Evolutionary conservation across 164 flowering plant genomes (phyloP).

Genomic region (Warburgia ugandensis): DNA sequence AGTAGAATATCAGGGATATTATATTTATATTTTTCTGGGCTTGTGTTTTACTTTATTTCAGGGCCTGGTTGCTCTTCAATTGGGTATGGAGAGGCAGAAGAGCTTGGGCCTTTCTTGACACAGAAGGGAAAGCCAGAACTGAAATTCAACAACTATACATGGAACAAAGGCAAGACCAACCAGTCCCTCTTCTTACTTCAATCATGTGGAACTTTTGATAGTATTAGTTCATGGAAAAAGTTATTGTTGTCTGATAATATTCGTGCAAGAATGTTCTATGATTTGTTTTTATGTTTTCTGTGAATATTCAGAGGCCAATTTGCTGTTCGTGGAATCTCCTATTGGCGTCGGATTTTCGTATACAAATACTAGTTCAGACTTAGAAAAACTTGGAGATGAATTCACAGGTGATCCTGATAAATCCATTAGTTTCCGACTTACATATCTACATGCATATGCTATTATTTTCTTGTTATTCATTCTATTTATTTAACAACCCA

Average conservation of each 20-base stretch:
- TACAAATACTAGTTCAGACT: conserved; percentile 10
- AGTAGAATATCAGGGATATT: too few relatives aligned
- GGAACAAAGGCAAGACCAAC: conserved; percentile 10
- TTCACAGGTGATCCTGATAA: conserved; percentile 15
- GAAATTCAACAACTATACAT: conserved; percentile 12
- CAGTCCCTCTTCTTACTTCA: neutral
- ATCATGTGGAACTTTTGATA: too few relatives aligned
- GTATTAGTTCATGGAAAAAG: neutral
- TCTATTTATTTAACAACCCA: too few relatives aligned
- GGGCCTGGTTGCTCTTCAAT: conserved; percentile 21
- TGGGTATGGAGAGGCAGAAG: conserved; percentile 19
- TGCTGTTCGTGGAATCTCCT: conserved; percentile 16
- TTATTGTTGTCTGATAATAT: neutral
- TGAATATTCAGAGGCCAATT: conserved; percentile 18
- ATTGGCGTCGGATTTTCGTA: conserved; percentile 20
- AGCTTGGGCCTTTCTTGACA: conserved; percentile 19
- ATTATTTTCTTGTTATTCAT: neutral
- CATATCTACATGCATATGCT: neutral
- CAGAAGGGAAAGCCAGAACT: conserved; percentile 8
- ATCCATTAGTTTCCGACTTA: conserved; percentile 15
- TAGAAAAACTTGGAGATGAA: conserved; percentile 10
- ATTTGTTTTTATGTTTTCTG: too few relatives aligned
- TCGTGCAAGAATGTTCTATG: too few relatives aligned
- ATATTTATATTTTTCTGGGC: too few relatives aligned
- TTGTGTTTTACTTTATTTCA: too few relatives aligned